These are phyloP conservation scores for Conringia planisiliqua DNA, from an alignment of 345 rosid species.

Conservation along the genomic window DNA sequence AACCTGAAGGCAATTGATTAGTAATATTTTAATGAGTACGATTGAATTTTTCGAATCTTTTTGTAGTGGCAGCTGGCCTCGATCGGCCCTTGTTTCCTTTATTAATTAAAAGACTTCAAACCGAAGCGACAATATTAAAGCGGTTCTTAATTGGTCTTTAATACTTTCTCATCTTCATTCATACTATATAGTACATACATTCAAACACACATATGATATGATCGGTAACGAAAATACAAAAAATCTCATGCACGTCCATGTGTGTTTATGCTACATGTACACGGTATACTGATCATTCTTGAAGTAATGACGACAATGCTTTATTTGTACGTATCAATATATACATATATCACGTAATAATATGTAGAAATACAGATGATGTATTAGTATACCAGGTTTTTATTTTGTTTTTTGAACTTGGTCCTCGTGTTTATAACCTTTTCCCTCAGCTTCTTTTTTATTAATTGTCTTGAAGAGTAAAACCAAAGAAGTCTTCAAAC, in stretches of 20 bases:
- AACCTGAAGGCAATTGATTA: slow-evolving; percentile 22
- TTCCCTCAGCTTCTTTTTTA: slow-evolving; percentile 8
- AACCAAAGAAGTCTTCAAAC: slow-evolving; percentile 24
- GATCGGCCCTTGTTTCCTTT: slow-evolving; percentile 21
- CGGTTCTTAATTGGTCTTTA: slow-evolving; percentile 13
- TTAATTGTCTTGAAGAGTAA: not conserved
- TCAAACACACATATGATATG: not conserved
- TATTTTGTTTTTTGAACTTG: not conserved
- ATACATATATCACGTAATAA: not conserved
- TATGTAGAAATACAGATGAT: slow-evolving; percentile 3
- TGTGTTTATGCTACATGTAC: slow-evolving; percentile 7
- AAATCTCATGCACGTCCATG: not conserved
- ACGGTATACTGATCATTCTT: not conserved
- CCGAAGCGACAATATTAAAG: slow-evolving; percentile 24
- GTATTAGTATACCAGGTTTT: not conserved
- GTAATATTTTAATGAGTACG: not conserved
- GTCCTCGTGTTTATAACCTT: slow-evolving; percentile 24
- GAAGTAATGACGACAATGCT: not conserved
- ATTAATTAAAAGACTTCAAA: slow-evolving; percentile 26
- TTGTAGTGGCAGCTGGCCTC: slow-evolving; percentile 52
- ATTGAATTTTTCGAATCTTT: slow-evolving; percentile 34
- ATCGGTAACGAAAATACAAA: not conserved
- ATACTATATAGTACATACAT: not conserved
- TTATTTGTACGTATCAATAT: not conserved
- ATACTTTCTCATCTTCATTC: not conserved